Conservation (phyloP, 805 yeast species). For the Saccharomycopsis sp. region DNA sequence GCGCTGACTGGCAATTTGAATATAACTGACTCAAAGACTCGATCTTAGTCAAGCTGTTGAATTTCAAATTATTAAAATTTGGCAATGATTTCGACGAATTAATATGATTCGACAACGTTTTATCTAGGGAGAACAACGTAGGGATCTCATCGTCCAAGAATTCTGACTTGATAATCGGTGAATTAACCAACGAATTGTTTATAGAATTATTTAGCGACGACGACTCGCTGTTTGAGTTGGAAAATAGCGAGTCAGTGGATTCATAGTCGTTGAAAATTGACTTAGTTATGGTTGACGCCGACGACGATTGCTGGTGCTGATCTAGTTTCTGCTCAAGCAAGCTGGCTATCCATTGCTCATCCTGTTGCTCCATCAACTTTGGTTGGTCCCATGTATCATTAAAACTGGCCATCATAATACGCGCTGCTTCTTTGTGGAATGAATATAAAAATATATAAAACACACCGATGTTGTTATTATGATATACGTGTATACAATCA, state of each 20-base stretch:
- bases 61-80: slow-evolving; percentile 7
- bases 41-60: slow-evolving; percentile 2
- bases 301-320: neutral
- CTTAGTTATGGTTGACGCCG: neutral
- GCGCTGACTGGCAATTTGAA: neutral
- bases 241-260: slow-evolving; percentile 3
- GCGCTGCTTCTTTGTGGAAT: too few species aligned
- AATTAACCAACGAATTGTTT: slow-evolving; percentile 26
- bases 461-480: too few species aligned
- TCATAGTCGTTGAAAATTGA: slow-evolving; percentile 9
- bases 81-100: slow-evolving; percentile 6
- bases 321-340: slow-evolving; percentile 4
- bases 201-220: slow-evolving; percentile 22
- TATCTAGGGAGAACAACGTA: slow-evolving; percentile 1
- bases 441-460: too few species aligned
- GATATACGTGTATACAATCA: too few species aligned
- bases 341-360: slow-evolving; percentile 14
- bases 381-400: too few species aligned
- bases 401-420: too few species aligned
- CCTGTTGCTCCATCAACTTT: neutral
- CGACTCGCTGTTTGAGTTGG: neutral
- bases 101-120: neutral
- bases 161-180: slow-evolving; percentile 29
- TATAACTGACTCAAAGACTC: neutral
- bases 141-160: slow-evolving; percentile 33